Conservation (phyloP, 257 asterid genomes). For the Solanum paucissectum region DNA sequence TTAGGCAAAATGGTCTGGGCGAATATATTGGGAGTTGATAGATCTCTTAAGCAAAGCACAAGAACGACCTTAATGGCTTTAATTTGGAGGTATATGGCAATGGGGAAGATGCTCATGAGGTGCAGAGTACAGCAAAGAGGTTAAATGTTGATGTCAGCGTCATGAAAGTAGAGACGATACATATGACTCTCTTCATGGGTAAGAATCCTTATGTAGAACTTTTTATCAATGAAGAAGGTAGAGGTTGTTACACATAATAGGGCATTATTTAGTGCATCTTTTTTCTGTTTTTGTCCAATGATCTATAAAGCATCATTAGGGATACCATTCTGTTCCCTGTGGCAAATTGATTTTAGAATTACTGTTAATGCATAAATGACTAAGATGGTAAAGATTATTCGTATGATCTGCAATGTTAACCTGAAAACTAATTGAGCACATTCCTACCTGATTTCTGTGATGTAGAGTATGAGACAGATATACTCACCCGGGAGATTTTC, state of each 20-base stretch:
- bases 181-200: conserved; percentile 84
- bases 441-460: neutral
- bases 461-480: neutral
- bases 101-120: conserved; percentile 88
- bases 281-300: neutral
- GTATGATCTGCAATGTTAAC: neutral
- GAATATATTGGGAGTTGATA: conserved; percentile 72
- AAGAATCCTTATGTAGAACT: conserved; percentile 11
- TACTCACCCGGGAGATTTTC: neutral
- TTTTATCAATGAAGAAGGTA: neutral
- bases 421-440: neutral
- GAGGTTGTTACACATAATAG: neutral
- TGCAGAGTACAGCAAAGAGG: conserved; percentile 44
- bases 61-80: conserved; percentile 75
- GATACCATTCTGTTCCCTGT: neutral
- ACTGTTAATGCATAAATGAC: neutral
- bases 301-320: neutral
- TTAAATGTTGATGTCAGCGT: neutral
- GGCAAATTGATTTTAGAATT: neutral
- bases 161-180: conserved; percentile 75
- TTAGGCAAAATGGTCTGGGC: conserved; percentile 98
- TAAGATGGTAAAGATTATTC: neutral
- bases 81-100: conserved; percentile 84
- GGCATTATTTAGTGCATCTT: neutral
- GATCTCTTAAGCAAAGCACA: conserved; percentile 68